Percentiles rank a stretch among this genome's conserved stretches.
Evolutionary conservation across 768 basidiomycete species (phyloP).

Genomic region (Butyriboletus loyo): DNA sequence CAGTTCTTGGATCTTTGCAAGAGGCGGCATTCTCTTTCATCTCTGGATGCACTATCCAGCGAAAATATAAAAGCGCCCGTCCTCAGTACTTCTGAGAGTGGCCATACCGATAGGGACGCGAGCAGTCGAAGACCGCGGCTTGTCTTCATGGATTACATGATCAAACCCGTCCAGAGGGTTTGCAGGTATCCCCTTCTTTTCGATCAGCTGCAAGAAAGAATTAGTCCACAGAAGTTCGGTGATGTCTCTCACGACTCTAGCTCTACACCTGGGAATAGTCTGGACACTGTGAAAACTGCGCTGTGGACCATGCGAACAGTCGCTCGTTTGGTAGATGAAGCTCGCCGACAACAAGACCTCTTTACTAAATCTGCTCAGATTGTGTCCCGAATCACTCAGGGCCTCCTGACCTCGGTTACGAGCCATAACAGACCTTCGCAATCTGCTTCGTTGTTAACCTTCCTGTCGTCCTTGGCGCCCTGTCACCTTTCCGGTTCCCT

Average conservation of each 20-base stretch:
- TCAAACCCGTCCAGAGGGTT: constrained; percentile 95
- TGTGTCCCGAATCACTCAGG: constrained; percentile 56
- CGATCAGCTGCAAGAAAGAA: constrained; percentile 51
- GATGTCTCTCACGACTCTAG: not conserved
- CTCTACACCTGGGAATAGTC: not conserved
- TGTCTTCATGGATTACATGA: constrained; percentile 82
- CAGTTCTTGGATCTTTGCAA: constrained; percentile 34
- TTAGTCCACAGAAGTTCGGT: not conserved
- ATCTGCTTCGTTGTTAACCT: constrained; percentile 47
- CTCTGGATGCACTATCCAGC: constrained; percentile 43
- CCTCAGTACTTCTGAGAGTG: constrained; percentile 29
- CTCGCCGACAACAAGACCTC: constrained; percentile 63
- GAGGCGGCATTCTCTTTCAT: constrained; percentile 46
- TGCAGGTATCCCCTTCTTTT: constrained; percentile 94
- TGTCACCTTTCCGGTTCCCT: constrained; percentile 82
- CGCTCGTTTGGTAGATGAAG: constrained; percentile 78
- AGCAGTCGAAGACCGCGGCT: constrained; percentile 41
- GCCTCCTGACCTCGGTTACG: constrained; percentile 27
- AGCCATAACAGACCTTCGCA: constrained; percentile 30
- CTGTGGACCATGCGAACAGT: constrained; percentile 72
- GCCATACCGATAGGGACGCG: constrained; percentile 29
- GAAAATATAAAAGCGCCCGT: constrained; percentile 32
- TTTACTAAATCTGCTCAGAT: constrained; percentile 66
- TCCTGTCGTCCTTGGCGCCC: constrained; percentile 71
- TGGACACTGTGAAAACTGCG: constrained; percentile 38